Conservation (phyloP, 2,329 filamentous ascomycete genomes). For the Endocalyx cinctus region DNA sequence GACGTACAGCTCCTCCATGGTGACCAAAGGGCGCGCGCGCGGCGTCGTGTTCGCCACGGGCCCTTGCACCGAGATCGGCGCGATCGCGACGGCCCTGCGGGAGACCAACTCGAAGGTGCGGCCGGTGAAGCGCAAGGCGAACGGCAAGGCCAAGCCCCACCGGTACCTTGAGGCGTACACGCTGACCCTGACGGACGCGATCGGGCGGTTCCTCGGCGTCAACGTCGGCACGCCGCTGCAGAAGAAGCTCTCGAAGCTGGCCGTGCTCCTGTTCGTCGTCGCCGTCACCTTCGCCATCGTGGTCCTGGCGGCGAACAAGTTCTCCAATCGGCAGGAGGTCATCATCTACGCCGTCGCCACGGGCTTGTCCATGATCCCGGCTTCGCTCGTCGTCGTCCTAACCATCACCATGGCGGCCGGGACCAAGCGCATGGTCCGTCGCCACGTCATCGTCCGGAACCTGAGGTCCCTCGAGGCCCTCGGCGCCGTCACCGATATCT, state of each 20-base stretch:
- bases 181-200: slow-evolving; percentile 50
- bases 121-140: slow-evolving; percentile 45
- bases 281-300: slow-evolving; percentile 66
- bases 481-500: slow-evolving; percentile 55
- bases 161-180: slow-evolving; percentile 44
- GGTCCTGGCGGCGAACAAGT: slow-evolving; percentile 60
- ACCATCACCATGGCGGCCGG: slow-evolving; percentile 62
- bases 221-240: slow-evolving; percentile 67
- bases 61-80: slow-evolving; percentile 59
- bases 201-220: slow-evolving; percentile 62
- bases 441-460: slow-evolving; percentile 55
- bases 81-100: slow-evolving; percentile 57
- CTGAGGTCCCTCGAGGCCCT: slow-evolving; percentile 55
- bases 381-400: slow-evolving; percentile 59
- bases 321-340: slow-evolving; percentile 50
- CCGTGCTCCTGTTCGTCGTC: slow-evolving; percentile 60
- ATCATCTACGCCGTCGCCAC: slow-evolving; percentile 60
- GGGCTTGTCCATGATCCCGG: slow-evolving; percentile 57
- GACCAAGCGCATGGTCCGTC: slow-evolving; percentile 52
- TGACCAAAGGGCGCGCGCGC: slow-evolving; percentile 57
- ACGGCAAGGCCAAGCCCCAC: slow-evolving; percentile 48
- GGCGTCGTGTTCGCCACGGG: slow-evolving; percentile 58
- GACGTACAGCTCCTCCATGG: slow-evolving; percentile 57
- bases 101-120: slow-evolving; percentile 49
- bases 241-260: slow-evolving; percentile 63